Evolutionary conservation across 108 stramenopile species (phyloP).

Genomic region (Licmophora abbreviata): DNA sequence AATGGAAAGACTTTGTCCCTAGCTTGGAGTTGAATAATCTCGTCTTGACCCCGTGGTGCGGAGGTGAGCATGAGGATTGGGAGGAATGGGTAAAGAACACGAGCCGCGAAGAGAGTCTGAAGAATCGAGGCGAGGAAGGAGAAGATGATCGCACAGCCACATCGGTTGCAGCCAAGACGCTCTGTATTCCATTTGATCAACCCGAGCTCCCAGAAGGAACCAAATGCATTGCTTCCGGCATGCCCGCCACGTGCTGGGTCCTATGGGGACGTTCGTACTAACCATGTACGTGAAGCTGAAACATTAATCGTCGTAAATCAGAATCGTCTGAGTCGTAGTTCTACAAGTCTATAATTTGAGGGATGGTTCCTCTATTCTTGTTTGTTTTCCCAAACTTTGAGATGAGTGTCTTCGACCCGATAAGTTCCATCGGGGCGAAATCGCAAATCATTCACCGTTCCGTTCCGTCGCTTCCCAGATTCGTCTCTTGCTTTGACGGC

Average conservation of each 20-base stretch:
- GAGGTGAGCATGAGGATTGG: conserved; percentile 83
- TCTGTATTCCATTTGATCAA: conserved; percentile 98
- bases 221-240: conserved; percentile 95
- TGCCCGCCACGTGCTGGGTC: conserved; percentile 95
- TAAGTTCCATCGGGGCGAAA: conserved; percentile 58
- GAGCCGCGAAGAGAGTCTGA: conserved; percentile 85
- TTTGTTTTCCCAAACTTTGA: conserved; percentile 64
- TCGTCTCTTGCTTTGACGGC: conserved; percentile 43
- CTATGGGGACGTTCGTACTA: conserved; percentile 99
- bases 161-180: conserved; percentile 96
- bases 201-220: conserved; percentile 92
- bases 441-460: conserved; percentile 37
- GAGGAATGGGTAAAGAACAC: conserved; percentile 99
- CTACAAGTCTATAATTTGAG: too few relatives aligned
- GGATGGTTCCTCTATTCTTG: conserved; percentile 1
- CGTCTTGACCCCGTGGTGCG: conserved; percentile 97
- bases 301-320: too few relatives aligned
- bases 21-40: conserved; percentile 92
- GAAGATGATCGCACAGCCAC: conserved; percentile 91
- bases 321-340: too few relatives aligned
- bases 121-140: conserved; percentile 43
- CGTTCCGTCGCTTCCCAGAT: not conserved
- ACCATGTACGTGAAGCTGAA: too few relatives aligned
- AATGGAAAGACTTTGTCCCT: conserved; percentile 98
- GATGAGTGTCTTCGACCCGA: conserved; percentile 67